Conservation (phyloP, 176 grass and related monocot species). For the Ensete glaucum region DNA sequence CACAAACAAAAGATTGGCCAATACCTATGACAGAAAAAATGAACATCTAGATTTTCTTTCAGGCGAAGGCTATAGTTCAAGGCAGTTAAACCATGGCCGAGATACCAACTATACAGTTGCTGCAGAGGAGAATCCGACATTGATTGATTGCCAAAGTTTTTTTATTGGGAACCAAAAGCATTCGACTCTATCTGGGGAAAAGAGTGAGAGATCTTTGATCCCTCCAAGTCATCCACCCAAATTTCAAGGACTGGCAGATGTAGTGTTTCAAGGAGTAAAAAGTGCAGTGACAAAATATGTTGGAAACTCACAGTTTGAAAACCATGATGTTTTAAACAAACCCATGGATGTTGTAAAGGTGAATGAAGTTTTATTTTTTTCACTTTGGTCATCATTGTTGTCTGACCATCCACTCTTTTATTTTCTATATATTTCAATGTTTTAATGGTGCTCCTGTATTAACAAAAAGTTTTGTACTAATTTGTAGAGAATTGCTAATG, state of each 20-base stretch:
- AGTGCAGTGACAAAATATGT: conserved; percentile 50
- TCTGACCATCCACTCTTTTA: conserved; percentile 2
- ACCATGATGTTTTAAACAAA: conserved; percentile 42
- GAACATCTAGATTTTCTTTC: conserved; percentile 36
- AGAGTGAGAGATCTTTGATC: conserved; percentile 39
- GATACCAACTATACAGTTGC: conserved; percentile 27
- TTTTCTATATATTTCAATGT: conserved; percentile 1
- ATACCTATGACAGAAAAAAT: conserved; percentile 32
- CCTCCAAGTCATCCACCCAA: not conserved
- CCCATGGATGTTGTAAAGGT: conserved; percentile 34
- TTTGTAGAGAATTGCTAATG: conserved; percentile 50
- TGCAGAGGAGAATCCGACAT: conserved; percentile 35
- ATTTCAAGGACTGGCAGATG: conserved; percentile 33
- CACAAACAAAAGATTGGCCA: conserved; percentile 34
- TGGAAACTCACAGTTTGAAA: conserved; percentile 31
- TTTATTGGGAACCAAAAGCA: conserved; percentile 19
- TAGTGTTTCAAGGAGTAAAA: conserved; percentile 37
- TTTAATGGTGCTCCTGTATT: not conserved
- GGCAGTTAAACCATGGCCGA: conserved; percentile 32
- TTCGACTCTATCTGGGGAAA: conserved; percentile 27
- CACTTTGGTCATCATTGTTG: not conserved
- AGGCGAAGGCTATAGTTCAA: conserved; percentile 29
- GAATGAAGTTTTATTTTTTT: conserved; percentile 12
- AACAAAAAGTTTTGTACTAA: conserved; percentile 16
- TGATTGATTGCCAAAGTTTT: conserved; percentile 27